Conservation (phyloP, 352 stramenopile genomes). For the Phytophthora palmivora region DNA sequence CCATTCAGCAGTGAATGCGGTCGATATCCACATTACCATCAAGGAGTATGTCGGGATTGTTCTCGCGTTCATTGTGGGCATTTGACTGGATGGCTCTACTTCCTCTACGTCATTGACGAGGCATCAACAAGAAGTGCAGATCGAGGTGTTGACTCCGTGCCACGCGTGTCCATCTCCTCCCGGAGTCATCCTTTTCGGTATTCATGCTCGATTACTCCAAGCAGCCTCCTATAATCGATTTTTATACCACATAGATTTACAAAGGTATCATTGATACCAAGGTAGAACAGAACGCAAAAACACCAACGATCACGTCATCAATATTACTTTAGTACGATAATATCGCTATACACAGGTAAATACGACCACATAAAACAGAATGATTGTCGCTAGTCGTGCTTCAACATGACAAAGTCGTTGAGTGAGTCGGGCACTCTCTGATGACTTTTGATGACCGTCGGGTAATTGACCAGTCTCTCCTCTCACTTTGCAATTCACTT, state of each 20-base stretch:
- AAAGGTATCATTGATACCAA: not conserved
- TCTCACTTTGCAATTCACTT: slow-evolving; percentile 4
- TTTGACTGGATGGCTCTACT: too few relatives aligned
- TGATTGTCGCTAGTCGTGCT: slow-evolving; percentile 3
- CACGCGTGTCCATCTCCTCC: too few relatives aligned
- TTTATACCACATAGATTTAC: not conserved
- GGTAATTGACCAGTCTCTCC: too few relatives aligned
- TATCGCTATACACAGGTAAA: not conserved
- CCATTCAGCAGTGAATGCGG: slow-evolving; percentile 36
- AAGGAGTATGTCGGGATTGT: slow-evolving; percentile 66
- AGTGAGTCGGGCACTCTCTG: slow-evolving; percentile 5
- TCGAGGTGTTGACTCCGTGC: too few relatives aligned
- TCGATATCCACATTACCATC: slow-evolving; percentile 49
- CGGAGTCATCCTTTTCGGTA: too few relatives aligned
- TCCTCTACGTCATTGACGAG: too few relatives aligned
- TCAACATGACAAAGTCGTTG: slow-evolving; percentile 1
- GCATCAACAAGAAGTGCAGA: too few relatives aligned
- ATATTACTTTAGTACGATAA: not conserved
- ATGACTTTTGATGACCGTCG: too few relatives aligned
- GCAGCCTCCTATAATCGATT: not conserved
- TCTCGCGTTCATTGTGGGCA: too few relatives aligned
- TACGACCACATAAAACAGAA: not conserved
- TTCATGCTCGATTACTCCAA: too few relatives aligned
- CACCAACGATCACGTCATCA: not conserved
- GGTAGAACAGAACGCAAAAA: not conserved